Evolutionary conservation across 169 alveolate species (phyloP).

Genomic region (Condylostoma magnum): DNA sequence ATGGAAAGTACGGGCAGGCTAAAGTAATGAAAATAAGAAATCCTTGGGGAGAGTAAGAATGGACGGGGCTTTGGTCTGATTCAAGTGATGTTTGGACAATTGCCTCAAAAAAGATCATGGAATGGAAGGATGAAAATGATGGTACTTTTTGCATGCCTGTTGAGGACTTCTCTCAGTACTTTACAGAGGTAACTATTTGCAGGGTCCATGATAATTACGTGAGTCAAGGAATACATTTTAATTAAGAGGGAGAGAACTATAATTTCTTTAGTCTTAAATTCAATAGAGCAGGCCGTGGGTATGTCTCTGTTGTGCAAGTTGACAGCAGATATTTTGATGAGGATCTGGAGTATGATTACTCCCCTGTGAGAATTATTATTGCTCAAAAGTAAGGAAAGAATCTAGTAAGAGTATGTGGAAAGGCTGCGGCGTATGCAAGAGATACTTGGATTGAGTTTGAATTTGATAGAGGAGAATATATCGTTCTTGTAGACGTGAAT

Average conservation of each 20-base stretch:
- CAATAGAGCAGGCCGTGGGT: background rate
- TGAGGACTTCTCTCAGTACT: constrained; percentile 50
- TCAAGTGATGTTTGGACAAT: constrained; percentile 40
- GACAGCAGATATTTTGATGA: constrained; percentile 10
- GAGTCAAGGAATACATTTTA: constrained; percentile 1
- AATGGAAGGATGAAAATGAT: constrained; percentile 32
- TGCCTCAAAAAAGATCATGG: constrained; percentile 46
- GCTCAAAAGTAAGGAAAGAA: background rate
- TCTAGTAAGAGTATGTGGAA: background rate
- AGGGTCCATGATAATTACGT: constrained; percentile 18
- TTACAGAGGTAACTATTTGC: constrained; percentile 30
- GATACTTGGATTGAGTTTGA: constrained; percentile 1
- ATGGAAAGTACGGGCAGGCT: constrained; percentile 39
- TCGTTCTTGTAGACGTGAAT: constrained; percentile 19
- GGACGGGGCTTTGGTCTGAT: constrained; percentile 88
- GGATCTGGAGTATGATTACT: constrained; percentile 2
- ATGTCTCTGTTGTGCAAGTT: constrained; percentile 5
- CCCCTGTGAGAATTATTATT: constrained; percentile 13
- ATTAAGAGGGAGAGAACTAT: background rate
- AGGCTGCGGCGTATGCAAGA: background rate
- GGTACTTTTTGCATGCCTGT: constrained; percentile 60
- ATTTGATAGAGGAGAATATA: constrained; percentile 16
- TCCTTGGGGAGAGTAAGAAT: constrained; percentile 87
- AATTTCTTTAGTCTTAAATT: constrained; percentile 4
- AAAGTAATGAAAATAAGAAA: constrained; percentile 76